Evolutionary conservation across 1,284 basidiomycete species (phyloP), one percentile per base, ranked within the genome.

Genomic region (Apiotrichum akiyoshidainum): DNA sequence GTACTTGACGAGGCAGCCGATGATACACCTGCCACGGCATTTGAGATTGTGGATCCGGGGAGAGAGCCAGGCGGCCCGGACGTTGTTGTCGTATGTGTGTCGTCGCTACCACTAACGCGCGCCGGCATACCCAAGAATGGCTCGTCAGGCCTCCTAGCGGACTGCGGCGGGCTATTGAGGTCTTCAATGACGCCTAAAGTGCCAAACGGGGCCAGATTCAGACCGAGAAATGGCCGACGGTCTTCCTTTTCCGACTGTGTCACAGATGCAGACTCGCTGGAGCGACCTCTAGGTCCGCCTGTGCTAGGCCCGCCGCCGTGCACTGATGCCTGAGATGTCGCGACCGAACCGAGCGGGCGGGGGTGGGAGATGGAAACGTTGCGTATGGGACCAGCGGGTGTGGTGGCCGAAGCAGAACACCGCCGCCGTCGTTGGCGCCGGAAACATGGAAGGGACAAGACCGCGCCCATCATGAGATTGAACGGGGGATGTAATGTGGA

Each of bases 391-490:
- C 11, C 10, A 10, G 12, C 17, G 16, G 34, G 9, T 33, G 17
- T 5, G 48, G 12, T 11, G 34, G 37, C 40, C 4, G 48, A 50
- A 9, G 48, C 7, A 5, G 22, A 22, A 12, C 48, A 40, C 4
- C 33, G 48, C 21, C 48, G 48, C 37, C 48, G 48, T 22, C 48
- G 48, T 19, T 34, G 48, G 48, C 48, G 48, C 21, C 31, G 37
- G 37, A 50, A 50, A n/a, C 55, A 51, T 34, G 55, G 55, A 22
- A 50, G 44, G 34, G 49, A 52, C 19, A 57, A n/a, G 44, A 57
- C 49, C 14, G 35, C 45, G 49, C 55, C 55, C 55, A 57, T 57
- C 44, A 37, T 37, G 22, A 26, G 49, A 41, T 41, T 46, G 51
- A 33, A n/a, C 26, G 47, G 22, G 34, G 26, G n/a, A 13, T 21